These are phyloP conservation scores for Bondarzewia mesenterica DNA, from an alignment of 1,284 basidiomycete species.

Conservation along the genomic window DNA sequence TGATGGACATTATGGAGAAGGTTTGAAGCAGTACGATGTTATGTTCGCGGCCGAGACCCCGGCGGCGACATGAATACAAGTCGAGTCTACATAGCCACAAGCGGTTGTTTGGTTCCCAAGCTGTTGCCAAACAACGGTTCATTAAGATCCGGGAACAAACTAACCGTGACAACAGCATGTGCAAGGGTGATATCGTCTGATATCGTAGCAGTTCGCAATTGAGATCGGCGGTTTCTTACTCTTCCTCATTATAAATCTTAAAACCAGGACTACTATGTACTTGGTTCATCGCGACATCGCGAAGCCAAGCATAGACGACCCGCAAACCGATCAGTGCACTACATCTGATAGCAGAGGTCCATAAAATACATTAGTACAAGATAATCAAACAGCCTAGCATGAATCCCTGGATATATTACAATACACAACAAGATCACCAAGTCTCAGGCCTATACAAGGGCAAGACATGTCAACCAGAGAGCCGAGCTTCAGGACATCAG, in stretches of 20 bases:
- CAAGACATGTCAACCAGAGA: background rate
- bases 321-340: too few species aligned
- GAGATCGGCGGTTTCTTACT: too few species aligned
- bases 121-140: conserved; percentile 6
- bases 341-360: background rate
- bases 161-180: too few species aligned
- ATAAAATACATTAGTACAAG: background rate
- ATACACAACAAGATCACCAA: conserved; percentile 5
- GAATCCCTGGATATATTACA: background rate
- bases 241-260: too few species aligned
- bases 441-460: conserved; percentile 6
- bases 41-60: background rate
- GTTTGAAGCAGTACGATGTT: background rate
- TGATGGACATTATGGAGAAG: background rate
- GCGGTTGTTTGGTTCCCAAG: conserved; percentile 2
- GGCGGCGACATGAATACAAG: background rate
- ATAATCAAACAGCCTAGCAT: background rate
- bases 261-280: too few species aligned
- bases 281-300: too few species aligned
- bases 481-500: background rate
- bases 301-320: too few species aligned
- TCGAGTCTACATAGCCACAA: background rate
- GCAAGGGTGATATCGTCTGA: too few species aligned
- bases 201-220: too few species aligned
- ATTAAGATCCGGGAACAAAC: too few species aligned